A percentile compares a stretch with the other conserved stretches of the same genome.
phyloP scores from a whole-genome alignment of 140 eudicot species.

The Anethum foeniculum region DNA sequence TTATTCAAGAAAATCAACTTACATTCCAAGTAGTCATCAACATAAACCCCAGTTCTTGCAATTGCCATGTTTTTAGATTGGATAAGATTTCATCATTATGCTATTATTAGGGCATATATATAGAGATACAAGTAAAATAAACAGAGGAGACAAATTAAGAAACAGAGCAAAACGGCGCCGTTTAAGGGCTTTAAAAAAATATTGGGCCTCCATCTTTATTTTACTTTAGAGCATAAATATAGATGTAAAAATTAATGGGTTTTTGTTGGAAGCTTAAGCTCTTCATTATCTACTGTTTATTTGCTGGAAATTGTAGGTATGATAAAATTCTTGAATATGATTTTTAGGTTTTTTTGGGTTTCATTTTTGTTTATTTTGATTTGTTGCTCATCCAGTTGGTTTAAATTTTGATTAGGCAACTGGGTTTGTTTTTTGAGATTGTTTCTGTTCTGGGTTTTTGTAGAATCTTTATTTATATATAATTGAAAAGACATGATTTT shows the following conservation, averaged over 20 bases:
- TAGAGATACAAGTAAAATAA: not conserved
- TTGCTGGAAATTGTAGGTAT: not conserved
- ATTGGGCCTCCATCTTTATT: not conserved
- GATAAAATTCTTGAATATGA: not conserved
- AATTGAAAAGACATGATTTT: not conserved
- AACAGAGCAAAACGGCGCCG: constrained; percentile 1
- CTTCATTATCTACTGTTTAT: not conserved
- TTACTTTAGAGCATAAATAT: not conserved
- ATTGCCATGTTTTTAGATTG: constrained; percentile 61
- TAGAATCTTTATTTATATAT: not conserved
- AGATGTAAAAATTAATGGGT: not conserved
- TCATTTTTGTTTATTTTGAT: not conserved
- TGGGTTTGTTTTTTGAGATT: not conserved
- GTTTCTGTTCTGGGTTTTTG: too few species aligned
- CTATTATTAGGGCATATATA: constrained; percentile 37
- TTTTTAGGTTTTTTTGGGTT: not conserved
- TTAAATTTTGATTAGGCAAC: not conserved
- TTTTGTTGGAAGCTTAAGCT: not conserved
- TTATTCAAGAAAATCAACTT: constrained; percentile 10
- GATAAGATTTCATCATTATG: constrained; percentile 13
- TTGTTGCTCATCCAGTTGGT: not conserved
- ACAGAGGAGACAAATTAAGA: not conserved
- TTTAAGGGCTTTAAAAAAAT: not conserved
- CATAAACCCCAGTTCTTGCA: constrained; percentile 92
- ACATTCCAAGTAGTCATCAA: constrained; percentile 95